Conservation (phyloP, 495 filamentous ascomycete genomes). For the Penicillium herquei region DNA sequence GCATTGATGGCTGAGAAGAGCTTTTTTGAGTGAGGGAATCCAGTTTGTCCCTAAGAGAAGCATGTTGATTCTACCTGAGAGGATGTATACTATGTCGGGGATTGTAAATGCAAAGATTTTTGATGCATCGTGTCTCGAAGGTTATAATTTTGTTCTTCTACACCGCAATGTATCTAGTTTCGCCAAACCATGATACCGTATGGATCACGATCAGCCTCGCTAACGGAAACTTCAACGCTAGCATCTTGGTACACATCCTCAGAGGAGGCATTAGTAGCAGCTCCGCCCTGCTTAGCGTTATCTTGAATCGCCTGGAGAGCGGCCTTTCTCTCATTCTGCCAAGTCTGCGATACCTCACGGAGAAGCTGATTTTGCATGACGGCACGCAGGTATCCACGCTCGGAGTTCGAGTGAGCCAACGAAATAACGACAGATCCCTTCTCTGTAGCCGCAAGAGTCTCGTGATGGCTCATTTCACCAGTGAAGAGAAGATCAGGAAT, state of each 20-base stretch:
- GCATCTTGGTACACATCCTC: conserved; percentile 49
- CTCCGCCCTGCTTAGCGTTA: conserved; percentile 22
- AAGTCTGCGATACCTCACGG: conserved; percentile 52
- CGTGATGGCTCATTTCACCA: conserved; percentile 90
- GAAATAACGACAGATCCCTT: conserved; percentile 81
- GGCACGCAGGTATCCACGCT: conserved; percentile 72
- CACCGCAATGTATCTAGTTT: neutral
- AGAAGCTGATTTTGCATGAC: conserved; percentile 67
- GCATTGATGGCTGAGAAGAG: conserved; percentile 14
- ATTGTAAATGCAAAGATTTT: too few species aligned
- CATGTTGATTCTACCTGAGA: too few species aligned
- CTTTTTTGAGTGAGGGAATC: conserved; percentile 18
- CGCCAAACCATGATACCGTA: conserved; percentile 64
- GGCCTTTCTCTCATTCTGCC: conserved; percentile 44
- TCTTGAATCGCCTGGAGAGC: conserved; percentile 29
- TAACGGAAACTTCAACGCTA: conserved; percentile 65
- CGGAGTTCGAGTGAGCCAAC: conserved; percentile 88
- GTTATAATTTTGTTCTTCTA: too few species aligned
- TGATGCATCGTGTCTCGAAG: too few species aligned
- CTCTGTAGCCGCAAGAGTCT: conserved; percentile 82
- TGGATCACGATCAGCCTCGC: conserved; percentile 76
- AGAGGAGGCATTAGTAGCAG: conserved; percentile 29
- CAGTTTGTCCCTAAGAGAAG: too few species aligned
- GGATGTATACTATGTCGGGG: too few species aligned
- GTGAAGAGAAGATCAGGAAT: conserved; percentile 79